Evolutionary conservation across 768 basidiomycete genomes (phyloP).

Genomic region (Calvatia gigantea): DNA sequence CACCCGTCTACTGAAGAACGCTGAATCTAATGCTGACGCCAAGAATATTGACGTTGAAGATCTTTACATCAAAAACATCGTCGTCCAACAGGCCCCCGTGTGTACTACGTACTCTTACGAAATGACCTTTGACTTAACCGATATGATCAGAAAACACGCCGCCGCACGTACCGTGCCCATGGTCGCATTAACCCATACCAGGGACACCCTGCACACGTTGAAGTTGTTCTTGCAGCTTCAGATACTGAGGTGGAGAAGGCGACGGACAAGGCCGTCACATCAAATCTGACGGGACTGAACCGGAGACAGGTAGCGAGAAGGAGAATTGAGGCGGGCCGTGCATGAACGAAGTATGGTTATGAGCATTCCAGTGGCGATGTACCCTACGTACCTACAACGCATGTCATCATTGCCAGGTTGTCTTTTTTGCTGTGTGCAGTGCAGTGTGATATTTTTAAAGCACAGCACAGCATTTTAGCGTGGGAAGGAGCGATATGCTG

Average conservation of each 20-base stretch:
- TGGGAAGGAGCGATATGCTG: conserved; percentile 6
- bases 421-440: not conserved
- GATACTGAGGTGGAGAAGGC: conserved; percentile 88
- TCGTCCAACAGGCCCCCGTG: conserved; percentile 97
- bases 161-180: conserved; percentile 97
- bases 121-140: conserved; percentile 1
- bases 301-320: conserved; percentile 83
- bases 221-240: conserved; percentile 82
- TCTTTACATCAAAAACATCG: conserved; percentile 92
- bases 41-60: conserved; percentile 95
- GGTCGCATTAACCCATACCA: conserved; percentile 99
- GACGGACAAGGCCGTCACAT: conserved; percentile 67
- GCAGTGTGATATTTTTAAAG: not conserved
- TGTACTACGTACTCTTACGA: conserved; percentile 27
- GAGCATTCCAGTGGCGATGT: not conserved
- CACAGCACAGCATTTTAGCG: conserved; percentile 9
- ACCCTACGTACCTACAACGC: not conserved
- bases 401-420: not conserved
- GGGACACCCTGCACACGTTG: conserved; percentile 95
- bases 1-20: conserved; percentile 93
- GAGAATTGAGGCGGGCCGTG: conserved; percentile 82
- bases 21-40: conserved; percentile 97
- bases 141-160: conserved; percentile 83
- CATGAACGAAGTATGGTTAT: conserved; percentile 27
- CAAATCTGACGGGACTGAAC: conserved; percentile 67